Conservation (phyloP, 83 land plant genomes). For the Diphasiastrum complanatum region DNA sequence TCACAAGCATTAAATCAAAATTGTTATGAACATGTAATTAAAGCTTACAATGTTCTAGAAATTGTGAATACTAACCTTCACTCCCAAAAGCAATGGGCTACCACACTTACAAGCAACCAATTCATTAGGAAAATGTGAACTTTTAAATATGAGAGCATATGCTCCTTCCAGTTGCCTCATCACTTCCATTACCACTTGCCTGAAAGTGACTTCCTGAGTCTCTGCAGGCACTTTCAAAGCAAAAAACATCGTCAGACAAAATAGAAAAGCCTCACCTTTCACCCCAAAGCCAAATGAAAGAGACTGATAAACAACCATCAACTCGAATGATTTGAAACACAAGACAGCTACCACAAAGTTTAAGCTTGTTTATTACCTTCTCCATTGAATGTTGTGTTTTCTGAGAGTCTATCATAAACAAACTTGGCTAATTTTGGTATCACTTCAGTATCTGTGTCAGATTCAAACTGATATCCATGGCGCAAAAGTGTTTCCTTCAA, state of each 20-base stretch:
- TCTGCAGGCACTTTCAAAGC: too few species aligned
- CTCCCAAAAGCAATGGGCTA: conserved; percentile 87
- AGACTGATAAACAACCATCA: too few species aligned
- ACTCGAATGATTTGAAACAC: too few species aligned
- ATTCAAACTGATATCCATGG: conserved; percentile 85
- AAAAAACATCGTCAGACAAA: too few species aligned
- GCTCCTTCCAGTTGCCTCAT: conserved; percentile 99
- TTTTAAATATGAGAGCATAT: conserved; percentile 96
- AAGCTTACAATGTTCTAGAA: too few species aligned
- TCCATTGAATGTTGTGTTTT: conserved; percentile 45
- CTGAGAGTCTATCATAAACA: conserved; percentile 56
- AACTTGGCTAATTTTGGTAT: conserved; percentile 96
- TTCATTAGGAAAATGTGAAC: conserved; percentile 90
- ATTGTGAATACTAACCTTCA: conserved; percentile 54
- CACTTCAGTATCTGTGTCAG: conserved; percentile 97
- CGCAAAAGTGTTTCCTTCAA: conserved; percentile 78
- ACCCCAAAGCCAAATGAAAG: too few species aligned
- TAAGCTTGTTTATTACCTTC: too few species aligned
- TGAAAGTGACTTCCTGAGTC: conserved; percentile 53
- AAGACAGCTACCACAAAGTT: too few species aligned
- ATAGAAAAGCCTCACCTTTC: too few species aligned
- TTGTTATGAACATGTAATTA: too few species aligned
- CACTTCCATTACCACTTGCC: conserved; percentile 93
- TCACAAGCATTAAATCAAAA: too few species aligned
- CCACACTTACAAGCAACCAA: conserved; percentile 98